Conservation (phyloP, 2,329 filamentous ascomycete genomes). For the Diplodia intermedia region DNA sequence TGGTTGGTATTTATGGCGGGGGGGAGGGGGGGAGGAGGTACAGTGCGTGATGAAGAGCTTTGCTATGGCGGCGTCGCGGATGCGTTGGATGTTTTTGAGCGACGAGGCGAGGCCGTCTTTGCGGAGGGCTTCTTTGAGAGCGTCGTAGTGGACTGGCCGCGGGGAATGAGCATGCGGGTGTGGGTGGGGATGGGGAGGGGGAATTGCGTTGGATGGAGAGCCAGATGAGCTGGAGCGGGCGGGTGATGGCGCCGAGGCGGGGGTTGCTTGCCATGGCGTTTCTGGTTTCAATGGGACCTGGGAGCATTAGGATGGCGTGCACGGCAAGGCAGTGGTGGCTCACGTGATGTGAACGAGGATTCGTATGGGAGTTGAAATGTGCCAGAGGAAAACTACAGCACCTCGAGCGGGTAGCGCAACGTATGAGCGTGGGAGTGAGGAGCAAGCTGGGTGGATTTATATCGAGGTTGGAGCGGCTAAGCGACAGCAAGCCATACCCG, state of each 20-base stretch:
- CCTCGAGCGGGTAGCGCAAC: not conserved
- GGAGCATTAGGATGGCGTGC: too few species aligned
- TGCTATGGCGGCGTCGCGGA: not conserved
- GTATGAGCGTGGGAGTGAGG: not conserved
- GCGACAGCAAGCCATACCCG: not conserved
- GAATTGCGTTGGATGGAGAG: not conserved
- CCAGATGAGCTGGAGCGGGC: not conserved
- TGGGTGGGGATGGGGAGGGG: not conserved
- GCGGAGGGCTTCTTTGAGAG: not conserved
- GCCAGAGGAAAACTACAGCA: not conserved
- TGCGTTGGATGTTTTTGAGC: not conserved
- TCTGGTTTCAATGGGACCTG: not conserved
- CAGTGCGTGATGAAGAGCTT: not conserved
- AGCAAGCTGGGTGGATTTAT: not conserved
- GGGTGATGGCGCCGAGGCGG: not conserved
- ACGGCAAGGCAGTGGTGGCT: not conserved
- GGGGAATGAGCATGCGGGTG: not conserved
- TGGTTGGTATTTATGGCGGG: not conserved
- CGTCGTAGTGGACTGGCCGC: not conserved
- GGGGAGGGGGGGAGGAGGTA: not conserved
- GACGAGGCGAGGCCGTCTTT: not conserved
- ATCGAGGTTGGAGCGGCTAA: not conserved
- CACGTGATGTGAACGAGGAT: not conserved
- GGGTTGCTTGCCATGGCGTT: not conserved
- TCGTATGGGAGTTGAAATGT: not conserved